Percentiles rank a stretch among this genome's conserved stretches.
Evolutionary conservation across 1,284 basidiomycete genomes (phyloP).

Genomic region (Xanthoconium separans): DNA sequence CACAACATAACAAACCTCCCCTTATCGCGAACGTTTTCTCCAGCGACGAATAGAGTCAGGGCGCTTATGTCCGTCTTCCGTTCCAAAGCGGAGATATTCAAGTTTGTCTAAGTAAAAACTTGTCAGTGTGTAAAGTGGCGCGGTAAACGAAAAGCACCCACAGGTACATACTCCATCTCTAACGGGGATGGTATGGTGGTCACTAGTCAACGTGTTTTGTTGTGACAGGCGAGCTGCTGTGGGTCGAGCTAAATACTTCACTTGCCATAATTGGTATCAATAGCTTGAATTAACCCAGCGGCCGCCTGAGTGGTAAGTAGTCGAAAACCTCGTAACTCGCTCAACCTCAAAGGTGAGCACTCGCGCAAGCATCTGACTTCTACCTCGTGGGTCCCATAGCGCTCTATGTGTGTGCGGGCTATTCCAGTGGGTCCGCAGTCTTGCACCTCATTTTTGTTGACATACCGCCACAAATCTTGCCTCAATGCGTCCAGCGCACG

Average conservation of each 20-base stretch:
- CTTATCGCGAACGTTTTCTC: not conserved
- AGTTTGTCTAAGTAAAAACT: slow-evolving; percentile 10
- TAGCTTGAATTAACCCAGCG: not conserved
- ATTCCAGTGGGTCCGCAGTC: slow-evolving; percentile 18
- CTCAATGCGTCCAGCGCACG: slow-evolving; percentile 6
- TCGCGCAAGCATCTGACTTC: not conserved
- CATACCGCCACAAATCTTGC: slow-evolving; percentile 25
- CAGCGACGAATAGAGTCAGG: slow-evolving; percentile 24
- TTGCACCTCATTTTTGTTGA: not conserved
- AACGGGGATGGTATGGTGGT: not conserved
- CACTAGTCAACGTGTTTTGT: slow-evolving; percentile 23
- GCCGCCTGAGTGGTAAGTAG: not conserved
- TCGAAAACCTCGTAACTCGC: not conserved
- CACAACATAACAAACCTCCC: slow-evolving; percentile 32
- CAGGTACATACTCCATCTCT: slow-evolving; percentile 31
- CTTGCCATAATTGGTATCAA: slow-evolving; percentile 20
- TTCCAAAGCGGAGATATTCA: slow-evolving; percentile 24
- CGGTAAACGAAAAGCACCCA: slow-evolving; percentile 23
- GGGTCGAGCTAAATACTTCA: slow-evolving; percentile 11
- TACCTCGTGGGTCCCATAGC: slow-evolving; percentile 8
- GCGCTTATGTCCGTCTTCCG: slow-evolving; percentile 26
- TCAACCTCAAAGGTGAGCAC: not conserved
- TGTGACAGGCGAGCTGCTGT: slow-evolving; percentile 6
- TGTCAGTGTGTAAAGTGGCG: slow-evolving; percentile 4
- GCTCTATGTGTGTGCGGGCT: not conserved